Percentiles rank a stretch among this genome's conserved stretches.
phyloP scores from a whole-genome alignment of 805 yeast genomes.

The Aciculoconidium aculeatum region DNA sequence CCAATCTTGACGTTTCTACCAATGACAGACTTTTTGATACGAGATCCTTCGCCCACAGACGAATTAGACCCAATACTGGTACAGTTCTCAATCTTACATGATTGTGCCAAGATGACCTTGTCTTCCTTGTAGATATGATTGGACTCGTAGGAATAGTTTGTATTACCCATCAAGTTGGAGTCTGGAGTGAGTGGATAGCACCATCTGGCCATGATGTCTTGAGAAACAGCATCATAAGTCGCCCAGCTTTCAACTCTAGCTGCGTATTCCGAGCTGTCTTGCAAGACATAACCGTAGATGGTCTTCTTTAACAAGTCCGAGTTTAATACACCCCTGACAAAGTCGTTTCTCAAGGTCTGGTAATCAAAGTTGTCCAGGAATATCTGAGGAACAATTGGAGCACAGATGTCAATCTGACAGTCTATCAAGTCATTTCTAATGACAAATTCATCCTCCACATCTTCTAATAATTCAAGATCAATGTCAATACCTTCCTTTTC shows the following conservation, averaged over 20 bases:
- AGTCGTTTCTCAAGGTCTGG: slow-evolving; percentile 79
- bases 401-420: slow-evolving; percentile 93
- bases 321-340: slow-evolving; percentile 83
- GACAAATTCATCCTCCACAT: slow-evolving; percentile 63
- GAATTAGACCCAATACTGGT: slow-evolving; percentile 80
- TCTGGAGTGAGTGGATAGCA: slow-evolving; percentile 90
- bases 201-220: slow-evolving; percentile 88
- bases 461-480: slow-evolving; percentile 79
- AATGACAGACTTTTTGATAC: slow-evolving; percentile 63
- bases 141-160: slow-evolving; percentile 72
- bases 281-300: slow-evolving; percentile 80
- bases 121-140: slow-evolving; percentile 87
- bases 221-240: slow-evolving; percentile 86
- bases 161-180: slow-evolving; percentile 63
- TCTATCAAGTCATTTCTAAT: slow-evolving; percentile 91
- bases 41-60: slow-evolving; percentile 68
- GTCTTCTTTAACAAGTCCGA: slow-evolving; percentile 88
- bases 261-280: slow-evolving; percentile 64
- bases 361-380: slow-evolving; percentile 97
- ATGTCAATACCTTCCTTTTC: slow-evolving; percentile 43
- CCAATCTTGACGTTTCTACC: slow-evolving; percentile 88
- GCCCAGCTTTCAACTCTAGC: slow-evolving; percentile 95
- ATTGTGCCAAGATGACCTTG: slow-evolving; percentile 84
- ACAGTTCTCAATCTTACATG: slow-evolving; percentile 76
- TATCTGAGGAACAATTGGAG: slow-evolving; percentile 90